A percentile compares a stretch with the other conserved stretches of the same genome.
Evolutionary conservation across 306 rosid genomes (phyloP).

Genomic region (Amphicarpaea edgeworthii): DNA sequence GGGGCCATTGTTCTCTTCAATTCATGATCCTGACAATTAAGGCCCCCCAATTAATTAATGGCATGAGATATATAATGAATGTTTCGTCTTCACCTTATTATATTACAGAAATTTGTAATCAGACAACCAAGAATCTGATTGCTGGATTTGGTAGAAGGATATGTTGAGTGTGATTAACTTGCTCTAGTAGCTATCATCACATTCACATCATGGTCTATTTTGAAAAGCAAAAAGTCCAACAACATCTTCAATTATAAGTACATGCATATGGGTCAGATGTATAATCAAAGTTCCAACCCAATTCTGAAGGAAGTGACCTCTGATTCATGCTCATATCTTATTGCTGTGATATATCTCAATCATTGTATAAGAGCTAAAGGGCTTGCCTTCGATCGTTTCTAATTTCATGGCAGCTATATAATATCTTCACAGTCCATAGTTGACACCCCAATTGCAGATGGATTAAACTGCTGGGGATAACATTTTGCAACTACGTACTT

Average conservation of each 20-base stretch:
- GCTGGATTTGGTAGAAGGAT: slow-evolving; percentile 29
- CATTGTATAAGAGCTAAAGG: neutral
- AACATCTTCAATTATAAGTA: neutral
- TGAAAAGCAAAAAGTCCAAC: neutral
- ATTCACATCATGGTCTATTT: neutral
- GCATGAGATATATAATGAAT: slow-evolving; percentile 1
- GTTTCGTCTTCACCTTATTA: neutral
- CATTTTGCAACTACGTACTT: too few relatives aligned
- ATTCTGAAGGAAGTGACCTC: slow-evolving; percentile 6
- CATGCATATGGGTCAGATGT: neutral
- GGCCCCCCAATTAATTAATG: slow-evolving; percentile 45
- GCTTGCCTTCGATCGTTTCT: neutral
- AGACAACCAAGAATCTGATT: slow-evolving; percentile 12
- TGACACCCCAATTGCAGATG: too few relatives aligned
- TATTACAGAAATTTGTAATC: neutral
- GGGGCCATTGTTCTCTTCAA: slow-evolving; percentile 40
- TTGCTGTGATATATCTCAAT: neutral
- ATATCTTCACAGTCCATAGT: neutral
- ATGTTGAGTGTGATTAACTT: slow-evolving; percentile 2
- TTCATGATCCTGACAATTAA: neutral
- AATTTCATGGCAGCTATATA: neutral
- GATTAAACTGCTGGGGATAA: too few relatives aligned
- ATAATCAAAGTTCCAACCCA: neutral
- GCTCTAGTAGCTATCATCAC: neutral
- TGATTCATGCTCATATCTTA: neutral